Evolutionary conservation across 2,329 filamentous ascomycete genomes (phyloP).

Genomic region (Stachybotrys chartarum): DNA sequence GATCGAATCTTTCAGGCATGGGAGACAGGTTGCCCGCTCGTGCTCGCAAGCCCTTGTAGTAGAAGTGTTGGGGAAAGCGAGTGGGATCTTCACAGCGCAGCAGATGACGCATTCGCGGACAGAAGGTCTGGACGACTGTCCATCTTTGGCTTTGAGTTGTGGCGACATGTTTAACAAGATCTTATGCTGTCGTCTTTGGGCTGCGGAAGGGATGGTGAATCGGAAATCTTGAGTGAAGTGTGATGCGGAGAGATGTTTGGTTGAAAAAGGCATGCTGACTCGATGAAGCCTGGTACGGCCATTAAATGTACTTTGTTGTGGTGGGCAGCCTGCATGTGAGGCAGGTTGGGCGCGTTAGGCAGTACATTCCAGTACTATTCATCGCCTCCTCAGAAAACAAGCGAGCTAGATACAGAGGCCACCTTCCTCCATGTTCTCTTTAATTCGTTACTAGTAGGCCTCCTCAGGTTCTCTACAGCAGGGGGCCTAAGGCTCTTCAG

Average conservation of each 20-base stretch:
- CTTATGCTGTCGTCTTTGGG: background rate
- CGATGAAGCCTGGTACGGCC: no score
- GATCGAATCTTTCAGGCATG: background rate
- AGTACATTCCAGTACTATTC: background rate
- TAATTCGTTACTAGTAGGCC: background rate
- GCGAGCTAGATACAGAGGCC: background rate
- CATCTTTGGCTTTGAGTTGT: background rate
- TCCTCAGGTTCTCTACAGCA: background rate
- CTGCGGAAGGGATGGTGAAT: background rate
- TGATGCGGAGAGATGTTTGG: background rate
- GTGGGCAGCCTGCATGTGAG: background rate
- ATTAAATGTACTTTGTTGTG: background rate
- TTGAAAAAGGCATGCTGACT: background rate
- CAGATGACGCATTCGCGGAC: background rate
- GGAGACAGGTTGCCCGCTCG: background rate
- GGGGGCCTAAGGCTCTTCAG: background rate
- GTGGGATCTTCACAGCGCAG: background rate
- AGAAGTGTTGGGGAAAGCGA: background rate
- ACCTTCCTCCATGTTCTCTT: background rate
- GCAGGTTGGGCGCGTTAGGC: background rate
- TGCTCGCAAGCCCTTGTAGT: background rate
- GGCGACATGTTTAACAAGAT: background rate
- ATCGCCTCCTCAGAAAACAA: background rate
- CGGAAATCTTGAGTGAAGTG: background rate
- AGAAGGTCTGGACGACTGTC: background rate